These are phyloP conservation scores for Lablab purpureus DNA, from an alignment of 306 rosid species.

Conservation along the genomic window DNA sequence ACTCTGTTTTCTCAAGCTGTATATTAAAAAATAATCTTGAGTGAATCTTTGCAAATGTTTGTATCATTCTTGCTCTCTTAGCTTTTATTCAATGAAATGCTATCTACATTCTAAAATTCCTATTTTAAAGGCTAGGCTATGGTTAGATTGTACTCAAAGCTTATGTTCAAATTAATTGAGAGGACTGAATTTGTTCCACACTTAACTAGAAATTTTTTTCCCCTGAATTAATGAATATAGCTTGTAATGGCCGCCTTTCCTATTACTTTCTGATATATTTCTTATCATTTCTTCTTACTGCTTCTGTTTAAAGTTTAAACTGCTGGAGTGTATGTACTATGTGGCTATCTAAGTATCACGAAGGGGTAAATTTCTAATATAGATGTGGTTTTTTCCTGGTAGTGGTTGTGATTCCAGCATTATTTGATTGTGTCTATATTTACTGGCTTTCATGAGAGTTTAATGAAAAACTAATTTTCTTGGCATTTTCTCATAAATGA, in stretches of 20 bases:
- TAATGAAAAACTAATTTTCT: neutral
- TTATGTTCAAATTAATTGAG: neutral
- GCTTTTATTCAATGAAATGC: neutral
- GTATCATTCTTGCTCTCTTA: neutral
- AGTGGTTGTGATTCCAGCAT: too few species aligned
- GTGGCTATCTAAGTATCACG: too few species aligned
- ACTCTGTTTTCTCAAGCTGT: conserved; percentile 1
- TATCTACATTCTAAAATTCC: neutral
- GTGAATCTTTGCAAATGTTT: neutral
- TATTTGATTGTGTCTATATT: too few species aligned
- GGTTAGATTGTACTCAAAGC: neutral
- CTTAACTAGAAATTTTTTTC: neutral
- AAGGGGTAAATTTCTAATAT: too few species aligned
- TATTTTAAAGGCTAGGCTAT: conserved; percentile 4
- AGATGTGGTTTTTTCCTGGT: too few species aligned
- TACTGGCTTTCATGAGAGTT: neutral
- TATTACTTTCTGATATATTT: neutral
- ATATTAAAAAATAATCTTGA: neutral
- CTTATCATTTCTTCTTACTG: neutral
- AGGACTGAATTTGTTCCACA: neutral
- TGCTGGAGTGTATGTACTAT: neutral
- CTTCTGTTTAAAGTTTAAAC: neutral
- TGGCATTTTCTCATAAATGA: neutral
- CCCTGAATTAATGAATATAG: neutral
- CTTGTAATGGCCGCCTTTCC: neutral